Evolutionary conservation across 176 grass and related monocot genomes (phyloP).

Genomic region (Triticum aestivum): IWGSC_CS_RefSeq_v2.1 NC_057800.1:637967737-637968236

Average conservation of each 20-base stretch:
- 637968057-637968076: neutral
- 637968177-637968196: neutral
- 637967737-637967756: too few species aligned
- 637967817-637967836: too few species aligned
- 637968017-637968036: constrained; percentile 13
- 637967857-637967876: neutral
- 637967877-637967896: neutral
- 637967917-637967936: neutral
- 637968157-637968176: neutral
- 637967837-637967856: neutral
- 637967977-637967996: constrained; percentile 25
- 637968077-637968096: neutral
- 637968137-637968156: neutral
- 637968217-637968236: constrained; percentile 2
- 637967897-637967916: neutral
- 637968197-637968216: neutral
- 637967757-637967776: too few species aligned
- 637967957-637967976: neutral
- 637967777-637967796: too few species aligned
- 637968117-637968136: neutral
- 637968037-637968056: neutral
- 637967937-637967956: neutral
- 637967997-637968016: neutral
- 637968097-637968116: neutral
- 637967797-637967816: too few species aligned